These are phyloP conservation scores for Pisolithus thermaeus DNA, from an alignment of 1,284 basidiomycete genomes.

Conservation along the genomic window DNA sequence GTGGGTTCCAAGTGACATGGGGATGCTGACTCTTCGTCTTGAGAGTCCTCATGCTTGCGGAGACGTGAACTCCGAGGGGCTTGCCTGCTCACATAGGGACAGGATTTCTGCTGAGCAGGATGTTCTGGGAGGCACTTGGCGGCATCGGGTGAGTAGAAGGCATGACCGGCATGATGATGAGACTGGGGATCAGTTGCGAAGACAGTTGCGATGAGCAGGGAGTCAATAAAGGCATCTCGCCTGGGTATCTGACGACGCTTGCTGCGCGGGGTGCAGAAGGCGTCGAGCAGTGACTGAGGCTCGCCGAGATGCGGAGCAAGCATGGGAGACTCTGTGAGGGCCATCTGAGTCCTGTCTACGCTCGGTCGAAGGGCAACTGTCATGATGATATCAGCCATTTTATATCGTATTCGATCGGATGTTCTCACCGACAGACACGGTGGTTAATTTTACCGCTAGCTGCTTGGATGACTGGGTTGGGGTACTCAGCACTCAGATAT, in stretches of 20 bases:
- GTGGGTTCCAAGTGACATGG: constrained; percentile 24
- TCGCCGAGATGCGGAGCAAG: constrained; percentile 12
- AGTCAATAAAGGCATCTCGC: constrained; percentile 65
- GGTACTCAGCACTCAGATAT: too few relatives aligned
- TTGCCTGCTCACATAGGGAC: constrained; percentile 64
- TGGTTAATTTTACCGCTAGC: too few relatives aligned
- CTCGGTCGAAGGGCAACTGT: background rate
- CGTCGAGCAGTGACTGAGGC: constrained; percentile 32
- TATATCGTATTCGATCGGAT: background rate
- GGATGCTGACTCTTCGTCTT: constrained; percentile 23
- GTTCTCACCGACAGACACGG: background rate
- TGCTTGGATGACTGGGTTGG: too few relatives aligned
- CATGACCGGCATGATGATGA: constrained; percentile 69
- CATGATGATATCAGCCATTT: background rate
- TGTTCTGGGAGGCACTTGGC: constrained; percentile 25
- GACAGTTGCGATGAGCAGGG: constrained; percentile 66
- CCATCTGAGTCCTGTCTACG: constrained; percentile 16
- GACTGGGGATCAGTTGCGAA: constrained; percentile 64
- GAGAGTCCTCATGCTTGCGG: constrained; percentile 19
- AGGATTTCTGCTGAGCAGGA: constrained; percentile 35
- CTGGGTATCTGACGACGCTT: constrained; percentile 38
- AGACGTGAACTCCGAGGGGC: constrained; percentile 60
- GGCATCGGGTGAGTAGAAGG: constrained; percentile 63
- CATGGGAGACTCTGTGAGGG: constrained; percentile 24
- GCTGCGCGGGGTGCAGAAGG: constrained; percentile 6